These are phyloP conservation scores for Clonostachys rhizophaga DNA, from an alignment of 2,329 filamentous ascomycete species.

Conservation along the genomic window DNA sequence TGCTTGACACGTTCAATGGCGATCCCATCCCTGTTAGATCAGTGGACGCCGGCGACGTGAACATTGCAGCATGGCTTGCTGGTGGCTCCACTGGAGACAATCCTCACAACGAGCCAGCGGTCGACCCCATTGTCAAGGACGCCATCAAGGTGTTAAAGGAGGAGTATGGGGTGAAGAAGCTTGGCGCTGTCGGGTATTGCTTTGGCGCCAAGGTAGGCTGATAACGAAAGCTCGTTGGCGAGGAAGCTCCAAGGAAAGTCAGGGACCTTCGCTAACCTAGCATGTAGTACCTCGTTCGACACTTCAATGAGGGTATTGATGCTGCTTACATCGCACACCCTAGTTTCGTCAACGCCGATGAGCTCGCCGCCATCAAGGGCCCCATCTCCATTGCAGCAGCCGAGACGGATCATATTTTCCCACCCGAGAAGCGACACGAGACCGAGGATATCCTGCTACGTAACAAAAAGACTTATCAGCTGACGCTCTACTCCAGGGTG, in stretches of 20 bases:
- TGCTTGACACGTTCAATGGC: conserved; percentile 24
- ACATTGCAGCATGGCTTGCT: conserved; percentile 19
- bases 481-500: conserved; percentile 69
- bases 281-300: conserved; percentile 56
- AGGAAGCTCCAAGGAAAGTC: too few species aligned
- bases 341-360: conserved; percentile 64
- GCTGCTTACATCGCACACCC: conserved; percentile 75
- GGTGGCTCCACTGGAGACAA: conserved; percentile 38
- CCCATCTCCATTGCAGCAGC: conserved; percentile 64
- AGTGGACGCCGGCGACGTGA: conserved; percentile 9
- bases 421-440: conserved; percentile 56
- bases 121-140: conserved; percentile 19
- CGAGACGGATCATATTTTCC: conserved; percentile 64
- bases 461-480: conserved; percentile 62
- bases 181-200: conserved; percentile 69
- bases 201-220: conserved; percentile 56
- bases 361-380: conserved; percentile 60
- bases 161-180: conserved; percentile 46
- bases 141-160: conserved; percentile 45
- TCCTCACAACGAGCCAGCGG: conserved; percentile 17
- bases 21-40: conserved; percentile 39
- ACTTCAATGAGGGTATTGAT: conserved; percentile 57
- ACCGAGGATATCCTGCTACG: conserved; percentile 54
- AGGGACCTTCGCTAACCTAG: too few species aligned
- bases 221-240: too few species aligned